Percentiles rank a stretch among this genome's conserved stretches.
phyloP scores from a whole-genome alignment of 148 eudicot species.

The Rhododendron ferrugineum region DNA sequence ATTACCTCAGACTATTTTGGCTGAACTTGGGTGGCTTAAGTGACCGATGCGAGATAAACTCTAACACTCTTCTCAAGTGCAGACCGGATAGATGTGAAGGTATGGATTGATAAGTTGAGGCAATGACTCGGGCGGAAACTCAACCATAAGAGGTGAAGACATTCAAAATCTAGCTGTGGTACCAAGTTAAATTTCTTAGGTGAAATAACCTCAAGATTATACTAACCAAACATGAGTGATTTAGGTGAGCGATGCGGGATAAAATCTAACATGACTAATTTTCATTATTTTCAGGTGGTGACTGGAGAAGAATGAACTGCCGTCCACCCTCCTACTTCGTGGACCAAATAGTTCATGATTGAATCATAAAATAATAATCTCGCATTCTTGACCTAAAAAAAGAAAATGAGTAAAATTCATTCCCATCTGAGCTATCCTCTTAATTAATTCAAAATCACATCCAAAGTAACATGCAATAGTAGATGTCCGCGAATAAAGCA shows the following conservation, averaged over 20 bases:
- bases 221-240: not conserved
- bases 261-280: not conserved
- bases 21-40: too few relatives aligned
- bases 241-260: not conserved
- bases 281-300: not conserved
- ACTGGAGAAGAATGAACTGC: not conserved
- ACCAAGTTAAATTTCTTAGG: not conserved
- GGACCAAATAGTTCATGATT: not conserved
- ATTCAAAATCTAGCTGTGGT: not conserved
- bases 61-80: too few relatives aligned
- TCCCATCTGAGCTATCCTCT: not conserved
- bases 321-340: not conserved
- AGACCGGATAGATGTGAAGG: too few relatives aligned
- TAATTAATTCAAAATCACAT: not conserved
- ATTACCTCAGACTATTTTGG: too few relatives aligned
- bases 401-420: not conserved
- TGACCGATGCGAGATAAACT: too few relatives aligned
- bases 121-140: too few relatives aligned
- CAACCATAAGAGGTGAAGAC: not conserved
- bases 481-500: not conserved
- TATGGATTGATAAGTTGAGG: too few relatives aligned
- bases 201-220: too few relatives aligned
- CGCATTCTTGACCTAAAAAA: not conserved
- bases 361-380: not conserved
- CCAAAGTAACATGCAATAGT: not conserved